Percentiles rank a stretch among this genome's conserved stretches.
phyloP scores from a whole-genome alignment of 352 stramenopile species.

The Phytophthora pisi region DNA sequence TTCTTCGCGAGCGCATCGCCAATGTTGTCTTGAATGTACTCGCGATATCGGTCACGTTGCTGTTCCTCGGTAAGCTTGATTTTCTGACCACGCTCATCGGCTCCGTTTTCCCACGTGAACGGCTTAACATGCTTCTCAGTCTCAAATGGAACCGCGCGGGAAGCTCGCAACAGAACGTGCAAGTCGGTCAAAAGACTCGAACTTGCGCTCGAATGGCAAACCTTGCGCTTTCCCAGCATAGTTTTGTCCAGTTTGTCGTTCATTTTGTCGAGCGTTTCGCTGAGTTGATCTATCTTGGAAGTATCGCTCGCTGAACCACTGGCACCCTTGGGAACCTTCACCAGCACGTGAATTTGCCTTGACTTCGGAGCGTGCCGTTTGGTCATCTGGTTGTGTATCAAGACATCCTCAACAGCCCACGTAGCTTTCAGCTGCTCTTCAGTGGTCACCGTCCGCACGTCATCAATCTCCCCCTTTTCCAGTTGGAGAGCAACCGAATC shows the following conservation, averaged over 20 bases:
- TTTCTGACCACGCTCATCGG: conserved; percentile 16
- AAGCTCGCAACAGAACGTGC: conserved; percentile 13
- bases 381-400: no score
- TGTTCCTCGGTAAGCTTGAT: conserved; percentile 20
- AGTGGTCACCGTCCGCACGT: no score
- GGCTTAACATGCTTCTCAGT: conserved; percentile 23
- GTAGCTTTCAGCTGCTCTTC: no score
- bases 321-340: not conserved
- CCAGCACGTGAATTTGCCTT: not conserved
- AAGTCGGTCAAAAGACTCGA: conserved; percentile 12
- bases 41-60: conserved; percentile 27
- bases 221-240: conserved; percentile 12
- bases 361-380: no score
- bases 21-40: conserved; percentile 37
- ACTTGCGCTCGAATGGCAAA: conserved; percentile 16
- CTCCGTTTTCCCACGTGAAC: conserved; percentile 28
- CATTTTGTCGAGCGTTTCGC: conserved; percentile 14
- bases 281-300: conserved; percentile 12
- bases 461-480: no score
- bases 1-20: conserved; percentile 31
- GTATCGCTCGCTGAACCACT: conserved; percentile 12
- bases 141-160: conserved; percentile 9
- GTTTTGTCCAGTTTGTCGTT: conserved; percentile 13
- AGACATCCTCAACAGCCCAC: no score
- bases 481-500: not conserved